Evolutionary conservation across 2,329 filamentous ascomycete genomes (phyloP), one percentile per base, ranked within the genome.

Genomic region (Exophiala bonariae): DNA sequence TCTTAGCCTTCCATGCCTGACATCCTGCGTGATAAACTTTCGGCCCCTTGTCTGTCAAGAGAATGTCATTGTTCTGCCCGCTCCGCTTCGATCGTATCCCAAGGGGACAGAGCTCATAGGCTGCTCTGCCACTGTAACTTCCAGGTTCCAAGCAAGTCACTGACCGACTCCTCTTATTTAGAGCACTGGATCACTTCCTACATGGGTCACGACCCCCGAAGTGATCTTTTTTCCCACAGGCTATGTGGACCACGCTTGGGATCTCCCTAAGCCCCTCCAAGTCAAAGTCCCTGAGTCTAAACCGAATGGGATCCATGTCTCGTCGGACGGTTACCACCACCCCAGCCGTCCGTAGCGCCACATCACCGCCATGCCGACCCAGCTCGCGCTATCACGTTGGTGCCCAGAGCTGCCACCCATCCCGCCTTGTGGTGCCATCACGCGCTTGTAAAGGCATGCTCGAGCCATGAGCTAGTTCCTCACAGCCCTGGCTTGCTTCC

Each of bases 341-440:
- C 39, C 45, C 34, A 49, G 43, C 42, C 32, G 30, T 41, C 41
- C 45, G 39, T 28, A 50, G 40, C 52, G 52, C 49, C 52, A 55
- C 52, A 55, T 45, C 45, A 55, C 36, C 32, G 26, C 41, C 52
- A 45, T 52, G 42, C 31, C 30, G 40, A 43, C 41, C 33, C 26
- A 32, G 26, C 36, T 16, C 38, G 43, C 48, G 45, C 52, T 52
- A 55, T 49, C 47, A 43, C 32, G 39, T 49, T 49, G 49, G 44
- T 55, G 46, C 52, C 52, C 52, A 55, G 52, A 23, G 45, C 49
- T 55, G 52, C 41, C 49, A 52, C 47, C n/a, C 44, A 55, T 55
- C 49, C 52, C 52, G 52, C 49, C 40, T 46, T 42, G 33, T 42
- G 49, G 49, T 42, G 41, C 48, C 48, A 51, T 51, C 47, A 50